phyloP scores from a whole-genome alignment of 2,329 filamentous ascomycete species.

The Aspergillus sp. region DNA sequence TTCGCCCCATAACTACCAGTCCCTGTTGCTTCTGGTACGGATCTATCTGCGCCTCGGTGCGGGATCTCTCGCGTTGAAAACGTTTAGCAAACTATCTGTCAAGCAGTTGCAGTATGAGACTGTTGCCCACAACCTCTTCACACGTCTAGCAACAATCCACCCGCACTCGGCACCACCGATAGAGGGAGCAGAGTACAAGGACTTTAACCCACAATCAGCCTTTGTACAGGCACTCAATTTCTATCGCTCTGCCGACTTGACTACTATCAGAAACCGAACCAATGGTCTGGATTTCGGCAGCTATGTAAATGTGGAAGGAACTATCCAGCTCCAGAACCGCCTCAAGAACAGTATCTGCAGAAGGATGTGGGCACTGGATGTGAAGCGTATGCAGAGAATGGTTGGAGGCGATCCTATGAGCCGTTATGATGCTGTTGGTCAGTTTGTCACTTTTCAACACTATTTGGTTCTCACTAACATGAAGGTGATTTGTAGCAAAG shows the following conservation, averaged over 20 bases:
- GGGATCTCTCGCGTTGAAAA: conserved; percentile 42
- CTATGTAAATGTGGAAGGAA: conserved; percentile 41
- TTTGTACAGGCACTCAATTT: conserved; percentile 38
- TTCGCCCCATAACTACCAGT: conserved; percentile 44
- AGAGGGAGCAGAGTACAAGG: conserved; percentile 35
- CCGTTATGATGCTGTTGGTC: conserved; percentile 35
- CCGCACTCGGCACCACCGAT: conserved; percentile 37
- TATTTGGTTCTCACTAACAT: background rate
- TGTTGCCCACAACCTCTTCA: conserved; percentile 44
- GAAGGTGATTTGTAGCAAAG: conserved; percentile 19
- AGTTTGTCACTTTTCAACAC: conserved; percentile 7
- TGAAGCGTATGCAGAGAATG: conserved; percentile 35
- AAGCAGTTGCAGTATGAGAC: conserved; percentile 48
- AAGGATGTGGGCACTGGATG: conserved; percentile 39
- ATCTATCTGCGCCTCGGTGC: conserved; percentile 41
- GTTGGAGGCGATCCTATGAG: conserved; percentile 31
- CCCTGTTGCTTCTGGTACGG: conserved; percentile 39
- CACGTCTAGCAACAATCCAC: conserved; percentile 44
- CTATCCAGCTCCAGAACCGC: conserved; percentile 35
- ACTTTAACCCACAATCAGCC: conserved; percentile 38
- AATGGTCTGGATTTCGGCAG: conserved; percentile 37
- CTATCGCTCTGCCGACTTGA: conserved; percentile 34
- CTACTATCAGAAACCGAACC: conserved; percentile 30
- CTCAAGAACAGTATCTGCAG: conserved; percentile 37
- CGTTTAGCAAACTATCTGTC: conserved; percentile 41